Percentiles rank a stretch among this genome's conserved stretches.
phyloP scores from a whole-genome alignment of 2,329 filamentous ascomycete genomes.

The Xylariales sp. region DNA sequence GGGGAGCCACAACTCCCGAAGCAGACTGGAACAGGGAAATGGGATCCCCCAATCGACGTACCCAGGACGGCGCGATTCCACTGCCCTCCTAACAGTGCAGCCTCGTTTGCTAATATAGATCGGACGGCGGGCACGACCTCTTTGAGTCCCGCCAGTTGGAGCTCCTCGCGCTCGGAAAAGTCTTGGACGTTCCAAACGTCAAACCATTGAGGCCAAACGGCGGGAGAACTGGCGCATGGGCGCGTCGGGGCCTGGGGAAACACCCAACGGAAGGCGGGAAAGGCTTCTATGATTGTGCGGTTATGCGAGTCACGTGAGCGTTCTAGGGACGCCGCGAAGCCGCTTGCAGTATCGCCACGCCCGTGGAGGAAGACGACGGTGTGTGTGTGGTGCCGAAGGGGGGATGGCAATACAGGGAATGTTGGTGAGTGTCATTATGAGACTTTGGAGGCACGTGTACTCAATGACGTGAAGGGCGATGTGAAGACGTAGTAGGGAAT shows the following conservation, averaged over 20 bases:
- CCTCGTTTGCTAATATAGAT: conserved; percentile 30
- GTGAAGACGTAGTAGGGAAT: too few relatives aligned
- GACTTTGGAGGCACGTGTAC: too few relatives aligned
- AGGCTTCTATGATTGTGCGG: conserved; percentile 30
- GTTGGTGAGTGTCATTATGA: too few relatives aligned
- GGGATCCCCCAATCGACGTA: too few relatives aligned
- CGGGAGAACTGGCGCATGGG: conserved; percentile 19
- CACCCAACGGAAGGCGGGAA: conserved; percentile 44
- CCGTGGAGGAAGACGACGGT: conserved; percentile 42
- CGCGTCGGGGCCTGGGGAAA: conserved; percentile 38
- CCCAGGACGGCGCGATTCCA: conserved; percentile 34
- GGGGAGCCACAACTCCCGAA: too few relatives aligned
- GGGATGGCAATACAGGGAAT: too few relatives aligned
- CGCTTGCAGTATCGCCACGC: conserved; percentile 34
- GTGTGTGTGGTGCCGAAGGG: conserved; percentile 33
- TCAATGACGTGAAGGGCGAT: too few relatives aligned
- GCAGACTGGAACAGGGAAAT: too few relatives aligned
- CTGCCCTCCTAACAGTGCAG: conserved; percentile 26
- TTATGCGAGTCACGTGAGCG: conserved; percentile 25
- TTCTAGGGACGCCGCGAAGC: conserved; percentile 27
- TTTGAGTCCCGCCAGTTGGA: conserved; percentile 35
- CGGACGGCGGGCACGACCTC: conserved; percentile 31
- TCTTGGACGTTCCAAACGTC: conserved; percentile 40
- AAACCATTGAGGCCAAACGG: conserved; percentile 42
- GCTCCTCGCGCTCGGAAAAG: conserved; percentile 34